phyloP scores from a whole-genome alignment of 306 rosid species.

The Albizia julibrissin region DNA sequence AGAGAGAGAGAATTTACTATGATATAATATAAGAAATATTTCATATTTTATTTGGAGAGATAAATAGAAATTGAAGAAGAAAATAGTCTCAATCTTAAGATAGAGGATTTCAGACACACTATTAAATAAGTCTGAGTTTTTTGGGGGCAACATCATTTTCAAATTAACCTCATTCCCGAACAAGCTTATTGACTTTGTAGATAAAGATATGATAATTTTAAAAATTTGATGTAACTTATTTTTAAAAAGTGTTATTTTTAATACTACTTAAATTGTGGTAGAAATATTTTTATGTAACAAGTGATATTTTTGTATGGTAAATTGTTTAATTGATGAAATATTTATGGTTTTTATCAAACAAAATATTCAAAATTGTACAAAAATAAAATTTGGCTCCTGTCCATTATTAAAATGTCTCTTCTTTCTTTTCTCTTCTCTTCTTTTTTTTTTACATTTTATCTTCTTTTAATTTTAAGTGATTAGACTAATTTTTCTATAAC shows the following conservation, averaged over 20 bases:
- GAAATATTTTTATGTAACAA: not conserved
- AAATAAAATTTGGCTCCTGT: too few species aligned
- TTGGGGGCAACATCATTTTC: not conserved
- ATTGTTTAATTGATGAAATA: not conserved
- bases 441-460: too few species aligned
- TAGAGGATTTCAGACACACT: not conserved
- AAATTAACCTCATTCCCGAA: not conserved
- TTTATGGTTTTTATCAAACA: not conserved
- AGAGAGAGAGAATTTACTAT: not conserved
- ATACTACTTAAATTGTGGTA: not conserved
- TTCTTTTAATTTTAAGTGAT: too few species aligned
- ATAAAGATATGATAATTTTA: not conserved
- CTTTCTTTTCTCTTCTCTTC: too few species aligned
- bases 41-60: not conserved
- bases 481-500: too few species aligned
- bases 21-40: not conserved
- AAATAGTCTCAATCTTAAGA: slow-evolving; percentile 9
- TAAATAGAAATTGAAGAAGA: not conserved
- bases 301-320: not conserved
- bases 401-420: too few species aligned
- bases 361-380: not conserved
- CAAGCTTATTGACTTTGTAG: not conserved
- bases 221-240: not conserved
- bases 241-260: not conserved
- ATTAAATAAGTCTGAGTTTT: not conserved